Conservation (phyloP, 176 grass and related monocot species). For the Avena sativa region DNA sequence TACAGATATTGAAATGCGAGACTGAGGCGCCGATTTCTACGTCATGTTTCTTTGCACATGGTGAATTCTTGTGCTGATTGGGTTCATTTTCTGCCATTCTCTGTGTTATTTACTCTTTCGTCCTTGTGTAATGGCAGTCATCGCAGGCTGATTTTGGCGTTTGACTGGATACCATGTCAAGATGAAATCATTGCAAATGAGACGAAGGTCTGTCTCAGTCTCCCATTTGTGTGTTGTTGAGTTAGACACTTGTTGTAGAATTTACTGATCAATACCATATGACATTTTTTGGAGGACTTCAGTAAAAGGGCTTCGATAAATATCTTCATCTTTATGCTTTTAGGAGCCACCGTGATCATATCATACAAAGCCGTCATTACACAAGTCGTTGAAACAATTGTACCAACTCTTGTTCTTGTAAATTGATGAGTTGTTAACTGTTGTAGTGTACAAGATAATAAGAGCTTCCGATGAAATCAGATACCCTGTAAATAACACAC, state of each 20-base stretch:
- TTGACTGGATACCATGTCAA: not conserved
- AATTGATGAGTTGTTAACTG: not conserved
- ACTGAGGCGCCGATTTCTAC: conserved; percentile 24
- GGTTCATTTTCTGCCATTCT: conserved; percentile 2
- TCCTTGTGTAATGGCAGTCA: conserved; percentile 5
- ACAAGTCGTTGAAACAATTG: conserved; percentile 21
- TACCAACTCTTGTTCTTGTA: not conserved
- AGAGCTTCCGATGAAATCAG: not conserved
- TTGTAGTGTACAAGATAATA: not conserved
- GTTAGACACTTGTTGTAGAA: not conserved
- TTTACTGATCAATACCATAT: not conserved
- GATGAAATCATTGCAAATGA: conserved; percentile 11
- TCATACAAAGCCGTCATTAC: not conserved
- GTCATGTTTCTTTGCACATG: not conserved
- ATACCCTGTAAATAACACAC: not conserved
- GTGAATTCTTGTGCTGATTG: conserved; percentile 12
- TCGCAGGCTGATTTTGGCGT: conserved; percentile 7
- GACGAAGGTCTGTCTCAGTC: conserved; percentile 27
- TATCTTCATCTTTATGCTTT: not conserved
- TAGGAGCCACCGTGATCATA: not conserved
- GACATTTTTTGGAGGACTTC: not conserved
- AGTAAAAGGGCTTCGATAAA: not conserved
- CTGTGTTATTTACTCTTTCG: not conserved
- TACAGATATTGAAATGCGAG: conserved; percentile 86
- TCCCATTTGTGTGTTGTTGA: not conserved